phyloP scores from a whole-genome alignment of 2,329 filamentous ascomycete genomes.

The Samsoniella hepiali region DNA sequence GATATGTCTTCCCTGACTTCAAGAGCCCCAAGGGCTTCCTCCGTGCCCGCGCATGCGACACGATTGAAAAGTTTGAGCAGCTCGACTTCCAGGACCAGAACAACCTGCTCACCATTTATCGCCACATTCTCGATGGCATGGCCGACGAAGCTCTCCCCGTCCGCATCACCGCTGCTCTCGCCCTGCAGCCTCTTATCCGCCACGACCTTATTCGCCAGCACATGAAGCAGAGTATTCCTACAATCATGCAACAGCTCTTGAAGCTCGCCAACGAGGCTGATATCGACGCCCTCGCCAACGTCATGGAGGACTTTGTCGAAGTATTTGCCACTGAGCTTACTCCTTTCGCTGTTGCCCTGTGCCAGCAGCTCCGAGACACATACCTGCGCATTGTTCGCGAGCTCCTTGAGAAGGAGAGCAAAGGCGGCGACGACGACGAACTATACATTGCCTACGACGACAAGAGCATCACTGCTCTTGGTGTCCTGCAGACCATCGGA shows the following conservation, averaged over 20 bases:
- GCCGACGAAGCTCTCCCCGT: constrained; percentile 91
- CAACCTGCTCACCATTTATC: constrained; percentile 94
- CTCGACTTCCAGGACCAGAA: constrained; percentile 95
- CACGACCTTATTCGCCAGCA: constrained; percentile 90
- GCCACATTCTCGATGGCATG: constrained; percentile 96
- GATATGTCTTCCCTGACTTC: constrained; percentile 98
- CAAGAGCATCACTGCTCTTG: constrained; percentile 96
- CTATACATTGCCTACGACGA: constrained; percentile 92
- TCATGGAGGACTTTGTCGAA: constrained; percentile 99
- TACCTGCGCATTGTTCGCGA: constrained; percentile 93
- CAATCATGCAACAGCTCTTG: constrained; percentile 98
- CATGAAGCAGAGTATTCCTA: constrained; percentile 97
- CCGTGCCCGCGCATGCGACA: constrained; percentile 91
- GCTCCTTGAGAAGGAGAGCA: constrained; percentile 81
- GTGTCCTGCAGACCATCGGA: constrained; percentile 94
- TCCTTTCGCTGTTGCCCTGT: constrained; percentile 92
- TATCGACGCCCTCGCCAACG: constrained; percentile 93
- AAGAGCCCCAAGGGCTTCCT: constrained; percentile 88
- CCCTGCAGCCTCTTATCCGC: constrained; percentile 90
- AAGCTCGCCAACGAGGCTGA: constrained; percentile 98
- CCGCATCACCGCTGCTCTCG: constrained; percentile 87
- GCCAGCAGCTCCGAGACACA: constrained; percentile 92
- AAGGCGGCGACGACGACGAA: constrained; percentile 71
- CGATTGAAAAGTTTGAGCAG: constrained; percentile 95
- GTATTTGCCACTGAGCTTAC: constrained; percentile 97